Base-by-base conservation (phyloP, 2,329 filamentous ascomycete genomes). In the Fusarium solani-melongenae region DNA sequence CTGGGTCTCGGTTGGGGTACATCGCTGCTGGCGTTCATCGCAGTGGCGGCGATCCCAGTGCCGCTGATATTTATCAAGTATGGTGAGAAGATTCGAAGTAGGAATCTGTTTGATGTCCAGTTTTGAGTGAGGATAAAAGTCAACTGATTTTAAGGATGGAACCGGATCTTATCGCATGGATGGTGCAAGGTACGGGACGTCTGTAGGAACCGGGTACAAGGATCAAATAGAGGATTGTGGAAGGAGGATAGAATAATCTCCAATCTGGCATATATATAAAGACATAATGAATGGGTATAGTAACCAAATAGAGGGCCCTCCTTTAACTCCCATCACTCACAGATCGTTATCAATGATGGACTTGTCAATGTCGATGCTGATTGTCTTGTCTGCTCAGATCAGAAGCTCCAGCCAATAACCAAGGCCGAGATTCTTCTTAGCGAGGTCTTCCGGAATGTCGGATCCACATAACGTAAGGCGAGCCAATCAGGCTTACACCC, bases 1-100 rank as follows among this genome's bases (percentile, higher is more conserved):
- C 74, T 86, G 14, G 83, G 71, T 82, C 90, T 73, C 76, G 90
- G 78, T 74, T 92, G 76, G 86, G 86, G 67, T 1, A 85, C 84
- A 15, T 84, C 82, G 27, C 65, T 85, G 38, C 78, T 86, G 58
- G 85, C 77, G 9, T 89, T 91, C 66, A 83, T 91, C 39, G 86
- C 84, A 0, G 68, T 88, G 6, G 85, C 79, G 1, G 69, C 84
- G 56, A 73, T 83, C 7, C 84, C 83, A 7, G 78, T 85, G 9
- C 83, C 83, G 0, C 56, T 83, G 4, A 22, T 83, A 0, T 85
- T 85, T 34, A 81, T 80, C 66, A 67, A 78, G 2, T 85, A 81
- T 34, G 83, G 84, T 36, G 79, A 81, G 67, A 79, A 72, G 22
- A 79, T 85, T 51, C 78, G 83, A 36, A 75, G 79, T 60, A 77